Evolutionary conservation across 2,329 filamentous ascomycete genomes (phyloP).

Genomic region (Penicillium psychrosexuale): DNA sequence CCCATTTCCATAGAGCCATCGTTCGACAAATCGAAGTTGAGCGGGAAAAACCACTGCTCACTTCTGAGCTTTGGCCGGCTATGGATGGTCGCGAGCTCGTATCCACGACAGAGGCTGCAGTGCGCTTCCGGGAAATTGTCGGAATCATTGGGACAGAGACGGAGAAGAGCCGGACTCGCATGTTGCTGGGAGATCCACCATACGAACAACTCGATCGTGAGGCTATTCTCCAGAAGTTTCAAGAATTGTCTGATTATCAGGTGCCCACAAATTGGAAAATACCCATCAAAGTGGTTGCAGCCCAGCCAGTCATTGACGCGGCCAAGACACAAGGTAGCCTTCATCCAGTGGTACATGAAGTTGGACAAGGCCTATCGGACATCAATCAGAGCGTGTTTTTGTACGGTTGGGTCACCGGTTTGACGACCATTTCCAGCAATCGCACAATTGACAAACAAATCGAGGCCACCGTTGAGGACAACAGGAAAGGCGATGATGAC

Average conservation of each 20-base stretch:
- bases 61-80: slow-evolving; percentile 61
- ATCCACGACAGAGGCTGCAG: slow-evolving; percentile 64
- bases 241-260: slow-evolving; percentile 52
- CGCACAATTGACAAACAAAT: slow-evolving; percentile 64
- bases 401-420: slow-evolving; percentile 62
- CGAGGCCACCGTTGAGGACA: slow-evolving; percentile 56
- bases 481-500: slow-evolving; percentile 46
- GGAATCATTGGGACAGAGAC: slow-evolving; percentile 60
- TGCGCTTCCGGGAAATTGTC: slow-evolving; percentile 65
- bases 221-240: slow-evolving; percentile 37
- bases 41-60: slow-evolving; percentile 57
- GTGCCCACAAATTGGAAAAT: slow-evolving; percentile 56
- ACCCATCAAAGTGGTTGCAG: slow-evolving; percentile 57
- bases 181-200: slow-evolving; percentile 55
- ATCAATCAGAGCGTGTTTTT: slow-evolving; percentile 70
- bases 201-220: slow-evolving; percentile 32
- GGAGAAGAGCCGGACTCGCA: slow-evolving; percentile 57
- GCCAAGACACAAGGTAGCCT: slow-evolving; percentile 39
- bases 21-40: slow-evolving; percentile 65
- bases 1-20: slow-evolving; percentile 59
- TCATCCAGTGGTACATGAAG: slow-evolving; percentile 45
- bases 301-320: slow-evolving; percentile 42
- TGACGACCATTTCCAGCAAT: slow-evolving; percentile 71
- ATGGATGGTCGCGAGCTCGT: slow-evolving; percentile 57
- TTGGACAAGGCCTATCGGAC: slow-evolving; percentile 51